Conservation (phyloP, 2,329 filamentous ascomycete genomes). For the Stagonosporopsis tanaceti region DNA sequence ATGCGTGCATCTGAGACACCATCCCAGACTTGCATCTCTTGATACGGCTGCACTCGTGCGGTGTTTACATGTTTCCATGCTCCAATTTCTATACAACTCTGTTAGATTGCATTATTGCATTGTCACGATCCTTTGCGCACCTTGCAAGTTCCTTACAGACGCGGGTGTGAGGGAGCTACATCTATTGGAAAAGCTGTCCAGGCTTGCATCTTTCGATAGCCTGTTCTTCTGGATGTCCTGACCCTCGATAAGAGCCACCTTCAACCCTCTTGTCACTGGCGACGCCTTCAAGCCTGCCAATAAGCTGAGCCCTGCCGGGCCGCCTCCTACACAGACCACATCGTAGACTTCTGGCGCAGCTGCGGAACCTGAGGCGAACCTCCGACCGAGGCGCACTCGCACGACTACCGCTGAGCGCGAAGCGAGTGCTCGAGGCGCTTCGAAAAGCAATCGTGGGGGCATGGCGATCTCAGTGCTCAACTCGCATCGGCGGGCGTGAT, state of each 20-base stretch:
- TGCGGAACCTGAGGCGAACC: conserved; percentile 45
- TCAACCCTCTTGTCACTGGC: conserved; percentile 76
- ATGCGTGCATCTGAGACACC: conserved; percentile 87
- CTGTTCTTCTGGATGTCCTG: conserved; percentile 79
- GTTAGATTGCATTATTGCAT: conserved; percentile 17
- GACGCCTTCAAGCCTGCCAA: conserved; percentile 63
- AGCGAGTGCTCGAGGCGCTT: conserved; percentile 27
- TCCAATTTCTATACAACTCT: conserved; percentile 66
- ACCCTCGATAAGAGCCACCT: conserved; percentile 87
- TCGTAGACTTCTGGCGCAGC: conserved; percentile 79
- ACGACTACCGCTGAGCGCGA: conserved; percentile 24
- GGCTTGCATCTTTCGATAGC: conserved; percentile 68
- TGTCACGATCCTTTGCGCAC: conserved; percentile 29
- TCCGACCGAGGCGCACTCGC: conserved; percentile 30
- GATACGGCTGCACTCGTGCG: conserved; percentile 82
- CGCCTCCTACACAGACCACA: conserved; percentile 89
- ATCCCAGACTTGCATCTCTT: conserved; percentile 99
- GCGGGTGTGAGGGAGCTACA: conserved; percentile 93
- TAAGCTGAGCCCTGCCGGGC: conserved; percentile 82
- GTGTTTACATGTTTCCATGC: conserved; percentile 81
- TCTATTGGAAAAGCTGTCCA: conserved; percentile 84
- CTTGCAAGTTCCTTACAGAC: conserved; percentile 81
- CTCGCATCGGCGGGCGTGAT: conserved; percentile 30
- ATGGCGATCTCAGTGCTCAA: conserved; percentile 34
- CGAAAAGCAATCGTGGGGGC: conserved; percentile 41